Percentiles rank a stretch among this genome's conserved stretches.
phyloP scores from a whole-genome alignment of 2,329 filamentous ascomycete species.

The Fusarium palustre region DNA sequence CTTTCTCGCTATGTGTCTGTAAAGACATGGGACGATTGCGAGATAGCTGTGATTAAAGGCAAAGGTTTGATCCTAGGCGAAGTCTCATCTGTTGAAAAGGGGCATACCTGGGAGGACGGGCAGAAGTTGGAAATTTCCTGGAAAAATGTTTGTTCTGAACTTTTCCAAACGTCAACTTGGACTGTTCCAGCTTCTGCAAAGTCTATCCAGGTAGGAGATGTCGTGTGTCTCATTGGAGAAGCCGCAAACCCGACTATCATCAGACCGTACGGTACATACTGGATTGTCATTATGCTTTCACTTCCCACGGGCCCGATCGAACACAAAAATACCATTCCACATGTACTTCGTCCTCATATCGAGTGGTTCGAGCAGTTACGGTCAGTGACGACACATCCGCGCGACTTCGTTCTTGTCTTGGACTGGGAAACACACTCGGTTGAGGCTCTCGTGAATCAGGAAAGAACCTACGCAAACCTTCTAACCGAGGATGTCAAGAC shows the following conservation, averaged over 20 bases:
- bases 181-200: background rate
- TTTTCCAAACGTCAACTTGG: background rate
- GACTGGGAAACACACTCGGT: background rate
- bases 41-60: background rate
- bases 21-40: background rate
- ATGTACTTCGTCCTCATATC: background rate
- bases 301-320: background rate
- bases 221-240: background rate
- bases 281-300: background rate
- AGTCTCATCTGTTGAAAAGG: background rate
- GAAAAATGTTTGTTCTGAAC: background rate
- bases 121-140: background rate
- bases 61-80: background rate
- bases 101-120: no score
- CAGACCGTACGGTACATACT: background rate
- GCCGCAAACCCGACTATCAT: background rate
- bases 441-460: background rate
- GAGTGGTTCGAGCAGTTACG: background rate
- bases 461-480: background rate
- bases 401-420: background rate
- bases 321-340: background rate
- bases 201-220: background rate
- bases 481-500: rapidly evolving
- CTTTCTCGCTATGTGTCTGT: background rate
- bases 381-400: background rate